Percentiles rank a stretch among this genome's conserved stretches.
Conservation (phyloP, 768 basidiomycete genomes). For the Ramaria sp. region DNA sequence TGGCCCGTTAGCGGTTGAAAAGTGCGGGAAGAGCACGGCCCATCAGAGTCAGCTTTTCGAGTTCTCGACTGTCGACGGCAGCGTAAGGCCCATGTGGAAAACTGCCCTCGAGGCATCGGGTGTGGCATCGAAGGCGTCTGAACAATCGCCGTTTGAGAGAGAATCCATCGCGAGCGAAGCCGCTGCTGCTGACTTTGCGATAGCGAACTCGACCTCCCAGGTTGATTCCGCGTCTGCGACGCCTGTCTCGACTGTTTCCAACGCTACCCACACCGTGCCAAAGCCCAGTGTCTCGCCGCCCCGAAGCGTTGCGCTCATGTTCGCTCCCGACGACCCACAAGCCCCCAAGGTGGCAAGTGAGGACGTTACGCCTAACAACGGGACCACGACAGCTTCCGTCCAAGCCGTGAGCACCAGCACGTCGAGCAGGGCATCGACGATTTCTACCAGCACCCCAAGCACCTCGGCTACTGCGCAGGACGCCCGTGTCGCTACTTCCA, state of each 20-base stretch:
- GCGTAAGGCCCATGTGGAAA: constrained; percentile 44
- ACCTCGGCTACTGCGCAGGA: constrained; percentile 4
- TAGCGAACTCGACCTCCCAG: constrained; percentile 16
- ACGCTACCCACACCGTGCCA: constrained; percentile 3
- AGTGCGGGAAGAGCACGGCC: constrained; percentile 24
- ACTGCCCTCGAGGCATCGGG: constrained; percentile 17
- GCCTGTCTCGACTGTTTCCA: constrained; percentile 4
- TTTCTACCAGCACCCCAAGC: constrained; percentile 4
- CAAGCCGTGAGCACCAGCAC: constrained; percentile 11
- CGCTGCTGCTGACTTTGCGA: constrained; percentile 20
- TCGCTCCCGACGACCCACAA: not conserved
- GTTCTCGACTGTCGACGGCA: constrained; percentile 37
- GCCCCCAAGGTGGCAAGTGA: not conserved
- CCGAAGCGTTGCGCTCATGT: not conserved
- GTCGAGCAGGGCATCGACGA: constrained; percentile 3
- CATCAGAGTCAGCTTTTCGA: constrained; percentile 50
- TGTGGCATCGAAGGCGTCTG: constrained; percentile 2
- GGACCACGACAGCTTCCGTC: constrained; percentile 7
- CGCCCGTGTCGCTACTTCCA: not conserved
- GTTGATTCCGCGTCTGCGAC: constrained; percentile 11
- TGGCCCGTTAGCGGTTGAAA: constrained; percentile 39
- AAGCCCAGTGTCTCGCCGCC: constrained; percentile 1
- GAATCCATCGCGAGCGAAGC: constrained; percentile 27
- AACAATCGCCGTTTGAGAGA: constrained; percentile 3
- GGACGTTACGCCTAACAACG: not conserved